phyloP scores from a whole-genome alignment of 306 rosid species.

The Astragalus membranaceus region DNA sequence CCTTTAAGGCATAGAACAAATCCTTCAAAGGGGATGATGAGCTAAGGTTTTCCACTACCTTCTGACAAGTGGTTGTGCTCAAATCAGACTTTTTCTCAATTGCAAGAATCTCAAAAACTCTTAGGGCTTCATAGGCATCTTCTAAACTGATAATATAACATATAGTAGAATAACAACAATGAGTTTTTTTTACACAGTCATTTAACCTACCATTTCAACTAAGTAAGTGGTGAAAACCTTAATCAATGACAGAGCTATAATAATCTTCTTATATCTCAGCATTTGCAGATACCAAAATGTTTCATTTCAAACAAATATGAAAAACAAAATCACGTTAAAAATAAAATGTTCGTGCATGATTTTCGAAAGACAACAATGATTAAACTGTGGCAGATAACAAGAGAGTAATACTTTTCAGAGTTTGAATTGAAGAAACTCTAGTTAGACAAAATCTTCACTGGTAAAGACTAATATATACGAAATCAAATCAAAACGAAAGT shows the following conservation, averaged over 20 bases:
- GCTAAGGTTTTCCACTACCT: constrained; percentile 54
- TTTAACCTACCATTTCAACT: background rate
- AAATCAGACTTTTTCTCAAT: constrained; percentile 52
- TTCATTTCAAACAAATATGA: background rate
- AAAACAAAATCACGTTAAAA: background rate
- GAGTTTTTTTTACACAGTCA: background rate
- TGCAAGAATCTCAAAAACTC: constrained; percentile 73
- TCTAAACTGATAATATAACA: constrained; percentile 58
- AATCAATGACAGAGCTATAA: background rate
- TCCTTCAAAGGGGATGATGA: constrained; percentile 54
- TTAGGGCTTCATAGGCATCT: constrained; percentile 68
- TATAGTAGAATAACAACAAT: background rate
- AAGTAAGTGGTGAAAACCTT: background rate
- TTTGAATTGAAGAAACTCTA: background rate
- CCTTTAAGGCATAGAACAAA: constrained; percentile 66
- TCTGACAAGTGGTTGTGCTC: constrained; percentile 43
- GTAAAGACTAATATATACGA: background rate
- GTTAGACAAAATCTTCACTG: background rate
- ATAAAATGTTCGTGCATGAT: background rate
- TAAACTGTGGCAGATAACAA: background rate
- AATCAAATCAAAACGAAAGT: background rate
- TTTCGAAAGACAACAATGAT: background rate
- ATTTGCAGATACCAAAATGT: constrained; percentile 1
- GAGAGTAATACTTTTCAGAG: background rate
- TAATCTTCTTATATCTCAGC: background rate